Evolutionary conservation across 441 rosid genomes (phyloP).

Genomic region (Dalechampia spathulata): DNA sequence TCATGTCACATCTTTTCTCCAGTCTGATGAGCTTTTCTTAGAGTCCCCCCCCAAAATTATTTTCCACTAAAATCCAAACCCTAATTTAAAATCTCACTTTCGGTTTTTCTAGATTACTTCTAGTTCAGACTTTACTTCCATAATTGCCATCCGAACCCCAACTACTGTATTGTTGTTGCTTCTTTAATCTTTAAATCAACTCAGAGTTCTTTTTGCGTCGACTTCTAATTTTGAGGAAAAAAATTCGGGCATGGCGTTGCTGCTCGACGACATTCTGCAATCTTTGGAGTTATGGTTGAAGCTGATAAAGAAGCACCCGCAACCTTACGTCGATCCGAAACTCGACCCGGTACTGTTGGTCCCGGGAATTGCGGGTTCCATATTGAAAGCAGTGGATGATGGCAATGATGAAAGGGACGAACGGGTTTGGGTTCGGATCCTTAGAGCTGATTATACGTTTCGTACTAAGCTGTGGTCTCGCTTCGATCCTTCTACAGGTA

Average conservation of each 20-base stretch:
- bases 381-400: constrained; percentile 64
- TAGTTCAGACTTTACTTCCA: no score
- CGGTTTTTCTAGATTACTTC: no score
- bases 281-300: constrained; percentile 67
- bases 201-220: no score
- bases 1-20: no score
- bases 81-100: no score
- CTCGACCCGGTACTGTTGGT: constrained; percentile 88
- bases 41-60: no score
- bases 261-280: constrained; percentile 60
- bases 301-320: constrained; percentile 38
- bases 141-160: no score
- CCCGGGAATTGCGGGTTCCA: constrained; percentile 93
- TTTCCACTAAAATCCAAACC: no score
- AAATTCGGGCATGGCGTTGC: constrained; percentile 36
- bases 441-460: constrained; percentile 67
- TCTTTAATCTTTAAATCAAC: no score
- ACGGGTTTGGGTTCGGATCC: constrained; percentile 86
- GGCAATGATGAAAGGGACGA: constrained; percentile 44
- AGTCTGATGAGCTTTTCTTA: no score
- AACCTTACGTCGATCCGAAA: constrained; percentile 63
- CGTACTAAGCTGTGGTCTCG: constrained; percentile 90
- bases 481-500: constrained; percentile 78
- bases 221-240: no score
- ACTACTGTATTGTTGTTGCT: no score